These are phyloP conservation scores for Pythium scleroteichum DNA, from an alignment of 352 stramenopile genomes.

Conservation along the genomic window DNA sequence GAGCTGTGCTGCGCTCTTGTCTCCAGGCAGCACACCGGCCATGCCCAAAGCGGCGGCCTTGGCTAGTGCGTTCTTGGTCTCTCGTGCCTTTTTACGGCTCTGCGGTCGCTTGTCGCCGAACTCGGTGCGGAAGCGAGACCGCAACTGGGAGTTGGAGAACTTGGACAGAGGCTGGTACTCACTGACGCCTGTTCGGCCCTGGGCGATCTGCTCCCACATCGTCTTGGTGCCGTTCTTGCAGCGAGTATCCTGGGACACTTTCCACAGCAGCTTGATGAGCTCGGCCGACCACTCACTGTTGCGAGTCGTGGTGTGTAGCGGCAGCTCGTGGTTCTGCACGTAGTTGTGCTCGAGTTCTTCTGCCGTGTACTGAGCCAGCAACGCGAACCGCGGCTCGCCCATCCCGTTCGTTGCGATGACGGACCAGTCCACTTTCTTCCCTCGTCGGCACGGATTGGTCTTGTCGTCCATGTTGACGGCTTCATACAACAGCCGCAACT, in stretches of 20 bases:
- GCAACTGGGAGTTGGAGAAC: conserved; percentile 75
- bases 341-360: conserved; percentile 74
- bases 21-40: background rate
- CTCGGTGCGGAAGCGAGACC: conserved; percentile 73
- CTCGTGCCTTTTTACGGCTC: conserved; percentile 31
- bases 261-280: conserved; percentile 67
- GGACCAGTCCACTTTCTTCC: conserved; percentile 78
- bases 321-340: conserved; percentile 62
- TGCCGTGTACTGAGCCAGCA: conserved; percentile 61
- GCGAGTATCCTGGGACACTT: conserved; percentile 68
- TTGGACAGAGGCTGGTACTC: conserved; percentile 72
- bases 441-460: conserved; percentile 67
- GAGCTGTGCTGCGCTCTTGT: conserved; percentile 9
- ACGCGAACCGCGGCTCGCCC: conserved; percentile 60
- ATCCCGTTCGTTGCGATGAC: conserved; percentile 70
- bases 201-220: conserved; percentile 78
- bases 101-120: conserved; percentile 80
- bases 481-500: conserved; percentile 67
- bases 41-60: conserved; percentile 19
- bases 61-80: conserved; percentile 26
- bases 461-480: conserved; percentile 65
- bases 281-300: conserved; percentile 69
- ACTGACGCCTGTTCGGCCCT: conserved; percentile 65
- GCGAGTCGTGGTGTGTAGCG: conserved; percentile 38
- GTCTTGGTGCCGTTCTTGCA: conserved; percentile 75